Base-by-base conservation (phyloP, 1,139 yeast species). In the Casaregolazyma suthepensis region DNA sequence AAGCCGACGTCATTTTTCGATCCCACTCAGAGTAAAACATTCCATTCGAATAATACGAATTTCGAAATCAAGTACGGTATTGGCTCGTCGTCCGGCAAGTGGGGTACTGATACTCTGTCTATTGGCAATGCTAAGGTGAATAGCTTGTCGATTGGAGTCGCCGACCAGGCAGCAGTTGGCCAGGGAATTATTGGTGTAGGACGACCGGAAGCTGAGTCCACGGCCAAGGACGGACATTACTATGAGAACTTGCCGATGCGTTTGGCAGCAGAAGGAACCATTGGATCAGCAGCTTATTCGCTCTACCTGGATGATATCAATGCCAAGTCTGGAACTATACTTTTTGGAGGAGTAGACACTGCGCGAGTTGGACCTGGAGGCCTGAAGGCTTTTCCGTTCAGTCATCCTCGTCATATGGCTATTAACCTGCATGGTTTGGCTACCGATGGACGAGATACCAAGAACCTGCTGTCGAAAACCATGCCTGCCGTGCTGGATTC, bases 401-500 rank as follows among this genome's bases (percentile, higher is more conserved):
- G 64, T 46, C 61, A 70, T 71, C 76, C 82, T 12, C 69, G 76
- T 52, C 77, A 76, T 59, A 64, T 81, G 52, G 80, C 81, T 44
- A 71, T 81, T 46, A 75, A 80, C 0, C 59, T 81, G 37, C 73
- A 75, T 45, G 59, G 61, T 17, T 55, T 71, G 51, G 62, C 62
- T 18, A 71, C 73, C 10, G 63, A 78, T 45, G 71, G 71, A 20
- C 54, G 64, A 13, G 79, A 74, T 17, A 52, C 66, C 2, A 66
- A 71, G 38, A 67, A 68, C 42, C 66, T 71, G 19, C 50, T 67
- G 46, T 49, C 55, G 20, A 59, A 62, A 49, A 59, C 68, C 62
- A 50, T 57, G 45, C 71, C 79, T 1, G 86, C 83, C 2, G 66
- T 82, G 46, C 68, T 85, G 45, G 93, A 85, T 67, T 79, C 88